Base-by-base conservation (phyloP, 148 eudicot genomes). In the Chenopodium formosanum region DNA sequence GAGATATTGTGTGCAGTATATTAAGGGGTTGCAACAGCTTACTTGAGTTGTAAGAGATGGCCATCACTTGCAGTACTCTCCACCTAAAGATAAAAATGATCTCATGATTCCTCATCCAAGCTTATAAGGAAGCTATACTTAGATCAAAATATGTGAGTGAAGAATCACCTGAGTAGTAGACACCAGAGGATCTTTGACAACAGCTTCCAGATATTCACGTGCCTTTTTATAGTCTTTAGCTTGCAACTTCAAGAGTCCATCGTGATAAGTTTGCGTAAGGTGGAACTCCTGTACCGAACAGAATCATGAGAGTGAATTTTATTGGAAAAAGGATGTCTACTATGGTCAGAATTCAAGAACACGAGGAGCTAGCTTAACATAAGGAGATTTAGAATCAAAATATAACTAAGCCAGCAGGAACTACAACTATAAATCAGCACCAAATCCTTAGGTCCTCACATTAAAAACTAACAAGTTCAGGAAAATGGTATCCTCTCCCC, bases 21-120 rank as follows among this genome's bases (percentile, higher is more conserved):
- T 19, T 20, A 53, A 16, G 27, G 34, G 14, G 22, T 68, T 44
- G 84, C 22, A 37, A 78, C 11, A 46, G 31, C 84, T 84, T 81
- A 96, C 99, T 94, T 96, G 84, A 96, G 98, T 80, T 96, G 99
- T 87, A 94, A 83, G 74, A 92, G 94, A 90, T 96, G 99, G 70
- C 94, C 90, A 77, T 94, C 97, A 75, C 95, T 91, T 72, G 90
- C 87, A 79, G 85, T 83, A 78, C 83, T 88, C 78, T 91, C 97
- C 74, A 83, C 97, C 99, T 96, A 83, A 79, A 75, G 69, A 79
- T 67, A 69, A 84, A 74, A 46, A 66, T 84, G 76, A 68, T 65
- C 79, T 74, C 74, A 64, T 25, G 32, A 78, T 29, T 60, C 77
- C 67, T 44, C 72, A 76, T 53, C 52, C 64, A 31, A 32, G 27